Evolutionary conservation across 805 yeast species (phyloP).

Genomic region (Candida manassasensis): DNA sequence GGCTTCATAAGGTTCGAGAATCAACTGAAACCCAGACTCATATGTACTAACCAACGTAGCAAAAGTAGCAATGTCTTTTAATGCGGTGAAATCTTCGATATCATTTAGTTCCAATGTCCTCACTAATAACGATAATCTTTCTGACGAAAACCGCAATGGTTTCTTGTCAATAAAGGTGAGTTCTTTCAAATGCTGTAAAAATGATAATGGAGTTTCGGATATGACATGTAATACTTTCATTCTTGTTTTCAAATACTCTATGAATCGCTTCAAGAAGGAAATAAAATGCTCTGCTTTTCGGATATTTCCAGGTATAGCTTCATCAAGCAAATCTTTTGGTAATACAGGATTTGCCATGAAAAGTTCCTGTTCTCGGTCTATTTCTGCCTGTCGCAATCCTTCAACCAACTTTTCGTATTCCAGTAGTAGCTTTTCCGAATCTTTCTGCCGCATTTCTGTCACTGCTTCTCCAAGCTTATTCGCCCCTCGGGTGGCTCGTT

Average conservation of each 20-base stretch:
- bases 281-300: slow-evolving; percentile 96
- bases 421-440: slow-evolving; percentile 76
- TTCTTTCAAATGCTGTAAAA: slow-evolving; percentile 87
- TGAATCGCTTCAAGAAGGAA: slow-evolving; percentile 85
- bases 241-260: slow-evolving; percentile 91
- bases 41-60: slow-evolving; percentile 95
- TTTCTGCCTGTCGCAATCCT: slow-evolving; percentile 81
- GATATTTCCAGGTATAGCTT: slow-evolving; percentile 96
- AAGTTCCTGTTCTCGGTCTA: slow-evolving; percentile 53
- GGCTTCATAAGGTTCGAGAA: slow-evolving; percentile 92
- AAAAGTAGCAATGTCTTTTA: slow-evolving; percentile 94
- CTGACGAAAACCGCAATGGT: slow-evolving; percentile 89
- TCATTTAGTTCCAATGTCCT: slow-evolving; percentile 83
- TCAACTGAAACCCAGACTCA: slow-evolving; percentile 86
- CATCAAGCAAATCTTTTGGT: slow-evolving; percentile 79
- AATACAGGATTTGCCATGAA: slow-evolving; percentile 86
- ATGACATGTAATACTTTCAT: slow-evolving; percentile 97
- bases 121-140: slow-evolving; percentile 80
- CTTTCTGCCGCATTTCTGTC: slow-evolving; percentile 78
- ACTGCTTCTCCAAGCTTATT: slow-evolving; percentile 71
- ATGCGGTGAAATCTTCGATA: slow-evolving; percentile 86
- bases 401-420: slow-evolving; percentile 90
- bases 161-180: slow-evolving; percentile 88
- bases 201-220: slow-evolving; percentile 95
- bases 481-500: slow-evolving; percentile 86